Evolutionary conservation across 1,139 yeast species (phyloP).

Genomic region (Nakaseomyces delphensis): DNA sequence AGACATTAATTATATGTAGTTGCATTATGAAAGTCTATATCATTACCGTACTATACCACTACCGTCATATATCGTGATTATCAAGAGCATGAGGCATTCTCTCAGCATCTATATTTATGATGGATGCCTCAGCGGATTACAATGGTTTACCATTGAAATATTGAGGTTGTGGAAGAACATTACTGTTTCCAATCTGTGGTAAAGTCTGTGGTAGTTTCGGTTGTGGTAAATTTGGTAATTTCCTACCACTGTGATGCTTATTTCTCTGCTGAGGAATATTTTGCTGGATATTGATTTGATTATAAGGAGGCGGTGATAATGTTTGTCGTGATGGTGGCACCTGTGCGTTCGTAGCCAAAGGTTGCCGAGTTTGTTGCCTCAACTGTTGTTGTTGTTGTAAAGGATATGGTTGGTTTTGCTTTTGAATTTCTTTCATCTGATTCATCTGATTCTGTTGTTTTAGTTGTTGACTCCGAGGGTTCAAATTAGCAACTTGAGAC

Average conservation of each 20-base stretch:
- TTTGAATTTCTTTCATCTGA: neutral
- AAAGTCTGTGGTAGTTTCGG: slow-evolving; percentile 1
- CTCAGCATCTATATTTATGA: too few species aligned
- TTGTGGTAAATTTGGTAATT: slow-evolving; percentile 4
- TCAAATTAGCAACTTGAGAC: neutral
- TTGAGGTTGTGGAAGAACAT: slow-evolving; percentile 5
- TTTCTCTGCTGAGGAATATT: neutral
- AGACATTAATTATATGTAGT: too few species aligned
- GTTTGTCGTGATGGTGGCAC: neutral
- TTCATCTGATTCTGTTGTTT: neutral
- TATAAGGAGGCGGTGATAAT: slow-evolving; percentile 2
- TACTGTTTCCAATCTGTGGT: slow-evolving; percentile 1
- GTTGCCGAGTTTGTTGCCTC: neutral
- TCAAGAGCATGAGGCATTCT: too few species aligned
- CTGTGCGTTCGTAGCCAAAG: neutral
- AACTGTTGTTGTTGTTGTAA: slow-evolving; percentile 3
- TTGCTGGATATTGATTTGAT: neutral
- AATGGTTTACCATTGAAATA: slow-evolving; percentile 3
- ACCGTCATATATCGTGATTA: too few species aligned
- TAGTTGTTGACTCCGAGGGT: neutral
- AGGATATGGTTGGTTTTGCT: too few species aligned
- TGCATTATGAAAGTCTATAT: too few species aligned
- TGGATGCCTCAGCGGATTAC: too few species aligned
- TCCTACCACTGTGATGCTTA: slow-evolving; percentile 2
- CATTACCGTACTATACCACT: too few species aligned